Percentiles rank a stretch among this genome's conserved stretches.
These are phyloP conservation scores for Populus pruinosa DNA, from an alignment of 345 rosid species.

Conservation along the genomic window DNA sequence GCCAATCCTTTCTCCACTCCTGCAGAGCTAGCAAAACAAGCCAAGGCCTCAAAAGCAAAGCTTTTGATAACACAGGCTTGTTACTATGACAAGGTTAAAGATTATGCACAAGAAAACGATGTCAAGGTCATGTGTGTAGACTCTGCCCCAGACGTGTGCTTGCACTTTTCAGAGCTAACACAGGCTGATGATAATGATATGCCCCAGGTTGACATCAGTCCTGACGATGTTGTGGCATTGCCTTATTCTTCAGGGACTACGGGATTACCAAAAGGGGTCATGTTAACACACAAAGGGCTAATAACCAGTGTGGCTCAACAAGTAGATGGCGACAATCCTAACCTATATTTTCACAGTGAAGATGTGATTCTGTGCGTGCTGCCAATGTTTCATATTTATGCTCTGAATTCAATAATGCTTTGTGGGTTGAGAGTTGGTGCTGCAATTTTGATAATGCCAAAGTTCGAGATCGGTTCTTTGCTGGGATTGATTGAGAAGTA, in stretches of 20 bases:
- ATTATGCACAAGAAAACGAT: conserved; percentile 26
- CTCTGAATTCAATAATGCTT: conserved; percentile 68
- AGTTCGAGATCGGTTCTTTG: conserved; percentile 54
- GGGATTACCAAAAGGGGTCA: conserved; percentile 92
- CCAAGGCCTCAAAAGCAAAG: conserved; percentile 44
- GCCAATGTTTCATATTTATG: conserved; percentile 85
- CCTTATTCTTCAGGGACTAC: conserved; percentile 96
- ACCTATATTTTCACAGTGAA: conserved; percentile 56
- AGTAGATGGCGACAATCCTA: conserved; percentile 93
- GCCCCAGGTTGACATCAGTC: conserved; percentile 30
- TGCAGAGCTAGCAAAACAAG: conserved; percentile 73
- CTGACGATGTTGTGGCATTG: conserved; percentile 80
- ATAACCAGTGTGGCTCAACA: conserved; percentile 89
- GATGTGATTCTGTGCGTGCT: conserved; percentile 73
- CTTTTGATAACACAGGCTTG: conserved; percentile 60
- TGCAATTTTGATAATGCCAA: conserved; percentile 74
- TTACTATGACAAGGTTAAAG: conserved; percentile 51
- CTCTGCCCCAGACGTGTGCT: conserved; percentile 43
- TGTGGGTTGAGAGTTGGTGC: conserved; percentile 85
- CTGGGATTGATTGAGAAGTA: conserved; percentile 59
- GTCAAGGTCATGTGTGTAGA: conserved; percentile 42
- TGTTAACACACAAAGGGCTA: conserved; percentile 79
- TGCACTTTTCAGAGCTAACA: conserved; percentile 65
- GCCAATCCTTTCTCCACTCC: conserved; percentile 86
- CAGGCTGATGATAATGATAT: conserved; percentile 36